Conservation (phyloP, 805 yeast species). For the Candida vaughaniae region DNA sequence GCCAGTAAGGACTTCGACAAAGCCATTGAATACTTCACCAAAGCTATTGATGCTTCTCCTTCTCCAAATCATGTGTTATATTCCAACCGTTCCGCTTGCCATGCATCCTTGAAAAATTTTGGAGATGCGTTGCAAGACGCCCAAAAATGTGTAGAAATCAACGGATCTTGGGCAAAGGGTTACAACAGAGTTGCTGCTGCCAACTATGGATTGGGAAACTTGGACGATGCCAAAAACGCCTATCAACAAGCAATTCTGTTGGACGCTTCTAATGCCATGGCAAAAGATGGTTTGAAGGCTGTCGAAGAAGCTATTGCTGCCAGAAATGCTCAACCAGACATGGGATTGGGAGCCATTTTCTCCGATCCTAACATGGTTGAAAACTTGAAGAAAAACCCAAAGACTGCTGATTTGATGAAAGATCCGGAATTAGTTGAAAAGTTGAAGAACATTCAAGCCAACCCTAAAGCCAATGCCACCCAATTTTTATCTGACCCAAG, state of each 20-base stretch:
- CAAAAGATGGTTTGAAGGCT: conserved; percentile 73
- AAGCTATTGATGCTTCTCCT: conserved; percentile 83
- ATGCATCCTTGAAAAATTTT: conserved; percentile 76
- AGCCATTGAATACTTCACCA: conserved; percentile 78
- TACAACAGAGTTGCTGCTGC: conserved; percentile 94
- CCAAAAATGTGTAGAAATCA: conserved; percentile 73
- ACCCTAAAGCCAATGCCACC: conserved; percentile 73
- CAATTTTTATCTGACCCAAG: conserved; percentile 79
- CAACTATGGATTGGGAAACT: conserved; percentile 76
- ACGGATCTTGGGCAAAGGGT: conserved; percentile 93
- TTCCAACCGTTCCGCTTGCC: conserved; percentile 92
- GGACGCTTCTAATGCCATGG: conserved; percentile 82
- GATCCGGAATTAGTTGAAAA: conserved; percentile 82
- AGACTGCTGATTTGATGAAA: conserved; percentile 80
- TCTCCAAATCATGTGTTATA: conserved; percentile 87
- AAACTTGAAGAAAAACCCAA: conserved; percentile 78
- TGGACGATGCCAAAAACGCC: conserved; percentile 68
- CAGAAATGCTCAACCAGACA: conserved; percentile 58
- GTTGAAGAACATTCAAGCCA: conserved; percentile 55
- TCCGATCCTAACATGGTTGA: conserved; percentile 75
- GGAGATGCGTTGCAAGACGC: conserved; percentile 82
- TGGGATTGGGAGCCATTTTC: conserved; percentile 77
- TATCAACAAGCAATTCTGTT: conserved; percentile 79
- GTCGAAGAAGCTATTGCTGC: conserved; percentile 60
- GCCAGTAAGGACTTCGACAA: conserved; percentile 78